These are phyloP conservation scores for Spathaspora gorwiae DNA, from an alignment of 805 yeast species.

Conservation along the genomic window DNA sequence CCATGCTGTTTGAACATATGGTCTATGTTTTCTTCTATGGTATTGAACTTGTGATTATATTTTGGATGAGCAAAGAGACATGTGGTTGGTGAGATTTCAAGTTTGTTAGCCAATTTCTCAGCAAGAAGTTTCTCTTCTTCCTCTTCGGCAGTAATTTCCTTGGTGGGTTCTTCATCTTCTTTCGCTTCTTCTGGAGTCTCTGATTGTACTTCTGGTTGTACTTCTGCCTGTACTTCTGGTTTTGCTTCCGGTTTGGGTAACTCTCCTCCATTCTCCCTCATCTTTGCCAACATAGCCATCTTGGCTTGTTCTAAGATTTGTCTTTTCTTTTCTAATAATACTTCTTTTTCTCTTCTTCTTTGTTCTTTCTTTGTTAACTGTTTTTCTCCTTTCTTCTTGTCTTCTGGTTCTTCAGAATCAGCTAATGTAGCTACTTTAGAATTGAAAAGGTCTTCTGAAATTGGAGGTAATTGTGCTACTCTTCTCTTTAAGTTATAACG, in stretches of 20 bases:
- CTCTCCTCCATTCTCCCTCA: conserved; percentile 20
- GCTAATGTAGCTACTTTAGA: conserved; percentile 20
- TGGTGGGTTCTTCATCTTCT: conserved; percentile 6
- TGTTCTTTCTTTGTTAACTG: conserved; percentile 46
- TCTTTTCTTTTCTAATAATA: conserved; percentile 43
- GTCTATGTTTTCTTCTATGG: conserved; percentile 43
- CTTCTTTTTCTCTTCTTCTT: conserved; percentile 48
- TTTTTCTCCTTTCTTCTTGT: conserved; percentile 18
- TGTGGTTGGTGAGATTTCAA: conserved; percentile 44
- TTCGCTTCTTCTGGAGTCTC: conserved; percentile 9
- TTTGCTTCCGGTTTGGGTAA: conserved; percentile 10
- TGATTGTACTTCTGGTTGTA: background rate
- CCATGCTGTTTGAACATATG: conserved; percentile 85
- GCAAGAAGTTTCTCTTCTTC: conserved; percentile 40
- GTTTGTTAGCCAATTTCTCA: conserved; percentile 42
- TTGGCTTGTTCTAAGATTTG: conserved; percentile 46
- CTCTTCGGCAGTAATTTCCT: conserved; percentile 20
- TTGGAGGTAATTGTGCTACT: conserved; percentile 60
- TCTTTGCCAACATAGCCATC: conserved; percentile 32
- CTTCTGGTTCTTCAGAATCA: conserved; percentile 13
- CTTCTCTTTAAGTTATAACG: conserved; percentile 91
- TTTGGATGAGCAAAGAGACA: conserved; percentile 49
- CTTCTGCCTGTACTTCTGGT: conserved; percentile 3
- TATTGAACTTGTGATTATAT: conserved; percentile 25
- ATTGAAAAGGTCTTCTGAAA: conserved; percentile 39